Evolutionary conservation across 2,329 filamentous ascomycete species (phyloP).

Genomic region (Fusarium caatingaense): DNA sequence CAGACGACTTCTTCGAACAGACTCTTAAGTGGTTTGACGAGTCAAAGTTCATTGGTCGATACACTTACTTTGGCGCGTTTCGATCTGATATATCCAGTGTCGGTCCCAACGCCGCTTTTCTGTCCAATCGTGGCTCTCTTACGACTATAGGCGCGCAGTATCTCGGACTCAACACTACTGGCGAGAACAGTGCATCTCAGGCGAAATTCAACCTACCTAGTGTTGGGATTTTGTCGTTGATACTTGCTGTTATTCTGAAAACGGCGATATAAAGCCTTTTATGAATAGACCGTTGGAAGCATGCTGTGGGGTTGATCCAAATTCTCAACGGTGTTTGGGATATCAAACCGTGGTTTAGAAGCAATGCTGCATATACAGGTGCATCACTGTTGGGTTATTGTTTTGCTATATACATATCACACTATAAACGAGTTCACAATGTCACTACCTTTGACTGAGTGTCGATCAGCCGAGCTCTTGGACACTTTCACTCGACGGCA

Average conservation of each 20-base stretch:
- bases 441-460: neutral
- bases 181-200: slow-evolving; percentile 45
- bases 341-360: neutral
- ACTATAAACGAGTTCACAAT: neutral
- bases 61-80: slow-evolving; percentile 83
- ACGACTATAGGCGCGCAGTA: slow-evolving; percentile 85
- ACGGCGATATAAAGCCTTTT: slow-evolving; percentile 4
- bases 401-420: neutral
- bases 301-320: neutral
- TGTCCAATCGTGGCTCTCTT: slow-evolving; percentile 73
- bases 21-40: slow-evolving; percentile 74
- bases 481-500: neutral
- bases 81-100: slow-evolving; percentile 77
- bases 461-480: neutral
- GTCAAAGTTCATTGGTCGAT: slow-evolving; percentile 68
- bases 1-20: slow-evolving; percentile 75
- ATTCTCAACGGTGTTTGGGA: neutral
- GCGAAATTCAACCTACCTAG: neutral
- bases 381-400: neutral
- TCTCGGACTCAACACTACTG: slow-evolving; percentile 66
- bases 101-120: slow-evolving; percentile 77
- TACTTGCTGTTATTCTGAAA: slow-evolving; percentile 11
- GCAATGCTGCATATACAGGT: neutral
- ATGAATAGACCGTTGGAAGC: neutral
- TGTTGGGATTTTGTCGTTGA: slow-evolving; percentile 7